phyloP scores from a whole-genome alignment of 75 land plant genomes.

The Picea sitchensis region DNA sequence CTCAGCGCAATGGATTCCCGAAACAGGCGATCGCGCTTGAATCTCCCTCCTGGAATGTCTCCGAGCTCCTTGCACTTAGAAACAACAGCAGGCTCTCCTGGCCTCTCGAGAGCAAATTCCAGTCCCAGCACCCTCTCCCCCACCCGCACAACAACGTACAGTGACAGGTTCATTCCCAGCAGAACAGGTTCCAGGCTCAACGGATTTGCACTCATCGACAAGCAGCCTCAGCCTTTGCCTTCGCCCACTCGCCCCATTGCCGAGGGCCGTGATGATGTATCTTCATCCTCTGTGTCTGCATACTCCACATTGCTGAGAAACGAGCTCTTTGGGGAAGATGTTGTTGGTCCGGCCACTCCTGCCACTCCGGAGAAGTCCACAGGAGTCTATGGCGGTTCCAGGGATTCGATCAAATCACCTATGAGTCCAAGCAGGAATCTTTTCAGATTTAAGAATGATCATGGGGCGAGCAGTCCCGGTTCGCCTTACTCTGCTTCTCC shows the following conservation, averaged over 20 bases:
- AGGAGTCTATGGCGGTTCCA: slow-evolving; percentile 11
- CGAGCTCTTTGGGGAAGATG: slow-evolving; percentile 37
- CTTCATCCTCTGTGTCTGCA: slow-evolving; percentile 32
- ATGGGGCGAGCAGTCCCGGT: slow-evolving; percentile 22
- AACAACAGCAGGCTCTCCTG: background rate
- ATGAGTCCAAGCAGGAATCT: slow-evolving; percentile 58
- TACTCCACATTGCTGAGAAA: slow-evolving; percentile 38
- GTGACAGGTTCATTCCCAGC: slow-evolving; percentile 93
- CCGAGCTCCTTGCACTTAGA: slow-evolving; percentile 2
- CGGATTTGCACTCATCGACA: slow-evolving; percentile 55
- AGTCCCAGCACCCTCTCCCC: background rate
- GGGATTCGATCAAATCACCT: slow-evolving; percentile 17
- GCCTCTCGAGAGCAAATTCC: background rate
- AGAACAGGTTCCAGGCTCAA: slow-evolving; percentile 79
- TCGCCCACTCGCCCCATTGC: slow-evolving; percentile 16
- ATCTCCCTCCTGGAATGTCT: slow-evolving; percentile 11
- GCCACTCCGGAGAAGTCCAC: slow-evolving; percentile 23
- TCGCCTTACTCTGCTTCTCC: slow-evolving; percentile 43
- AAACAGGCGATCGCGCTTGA: background rate
- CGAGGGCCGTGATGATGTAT: background rate
- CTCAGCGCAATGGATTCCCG: too few relatives aligned
- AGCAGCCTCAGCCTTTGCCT: slow-evolving; percentile 16
- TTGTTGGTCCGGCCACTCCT: slow-evolving; percentile 18
- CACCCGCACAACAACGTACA: slow-evolving; percentile 44
- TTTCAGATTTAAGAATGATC: slow-evolving; percentile 77